Conservation (phyloP, 176 grass and related monocot species). For the Calamus simplicifolius region DNA sequence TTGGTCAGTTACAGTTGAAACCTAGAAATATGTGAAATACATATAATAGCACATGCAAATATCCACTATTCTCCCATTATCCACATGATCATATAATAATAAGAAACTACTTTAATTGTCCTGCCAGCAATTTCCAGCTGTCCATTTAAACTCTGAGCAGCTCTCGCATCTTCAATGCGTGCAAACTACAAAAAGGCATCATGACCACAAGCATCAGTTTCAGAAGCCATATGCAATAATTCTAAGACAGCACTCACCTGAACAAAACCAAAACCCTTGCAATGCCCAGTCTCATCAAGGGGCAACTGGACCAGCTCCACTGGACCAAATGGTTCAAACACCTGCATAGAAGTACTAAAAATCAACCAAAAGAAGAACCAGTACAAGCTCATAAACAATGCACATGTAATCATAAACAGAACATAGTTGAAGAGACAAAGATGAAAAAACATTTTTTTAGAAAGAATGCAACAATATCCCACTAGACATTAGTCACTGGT, state of each 20-base stretch:
- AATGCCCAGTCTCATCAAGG: slow-evolving; percentile 63
- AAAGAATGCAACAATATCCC: too few relatives aligned
- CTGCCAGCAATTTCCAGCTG: slow-evolving; percentile 97
- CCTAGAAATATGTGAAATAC: slow-evolving; percentile 25
- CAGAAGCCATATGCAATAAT: slow-evolving; percentile 10
- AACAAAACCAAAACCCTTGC: slow-evolving; percentile 95
- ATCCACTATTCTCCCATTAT: too few relatives aligned
- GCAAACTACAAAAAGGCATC: slow-evolving; percentile 52
- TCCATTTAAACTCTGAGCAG: slow-evolving; percentile 86
- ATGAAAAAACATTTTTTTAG: too few relatives aligned
- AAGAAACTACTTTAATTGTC: slow-evolving; percentile 72
- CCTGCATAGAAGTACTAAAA: slow-evolving; percentile 29
- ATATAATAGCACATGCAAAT: too few relatives aligned
- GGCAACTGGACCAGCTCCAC: slow-evolving; percentile 93
- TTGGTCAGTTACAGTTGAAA: slow-evolving; percentile 94
- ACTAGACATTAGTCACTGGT: too few relatives aligned
- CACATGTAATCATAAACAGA: too few relatives aligned
- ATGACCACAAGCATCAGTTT: slow-evolving; percentile 13
- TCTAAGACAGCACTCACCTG: slow-evolving; percentile 41
- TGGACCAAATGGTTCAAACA: slow-evolving; percentile 87
- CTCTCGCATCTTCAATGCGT: slow-evolving; percentile 90
- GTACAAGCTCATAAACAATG: too few relatives aligned
- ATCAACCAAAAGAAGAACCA: background rate
- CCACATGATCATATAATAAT: background rate
- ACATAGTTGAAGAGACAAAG: too few relatives aligned